Evolutionary conservation across 176 grass and related monocot genomes (phyloP).

Genomic region (Chloris gayana): DNA sequence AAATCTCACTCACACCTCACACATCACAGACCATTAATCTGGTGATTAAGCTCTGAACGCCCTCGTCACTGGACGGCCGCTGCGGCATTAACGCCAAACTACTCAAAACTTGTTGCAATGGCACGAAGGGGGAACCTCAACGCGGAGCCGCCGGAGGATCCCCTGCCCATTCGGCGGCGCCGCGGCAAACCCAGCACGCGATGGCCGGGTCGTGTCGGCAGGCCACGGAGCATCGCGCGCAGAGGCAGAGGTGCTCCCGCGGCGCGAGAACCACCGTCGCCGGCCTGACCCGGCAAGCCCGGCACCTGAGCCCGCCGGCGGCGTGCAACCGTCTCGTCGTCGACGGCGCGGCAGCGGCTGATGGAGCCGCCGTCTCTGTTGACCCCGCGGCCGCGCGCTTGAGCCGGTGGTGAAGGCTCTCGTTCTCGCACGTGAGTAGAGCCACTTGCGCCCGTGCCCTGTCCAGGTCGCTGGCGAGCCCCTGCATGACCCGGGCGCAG

Average conservation of each 20-base stretch:
- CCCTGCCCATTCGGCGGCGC: not conserved
- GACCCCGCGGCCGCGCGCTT: not conserved
- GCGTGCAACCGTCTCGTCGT: not conserved
- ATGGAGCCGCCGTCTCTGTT: not conserved
- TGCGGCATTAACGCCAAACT: not conserved
- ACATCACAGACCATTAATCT: too few species aligned
- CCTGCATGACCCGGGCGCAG: not conserved
- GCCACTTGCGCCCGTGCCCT: slow-evolving; percentile 14
- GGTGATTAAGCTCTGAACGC: not conserved
- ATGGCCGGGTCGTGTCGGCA: not conserved
- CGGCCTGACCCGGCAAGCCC: not conserved
- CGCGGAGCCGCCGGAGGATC: not conserved
- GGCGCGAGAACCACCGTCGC: not conserved
- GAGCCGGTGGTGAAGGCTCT: slow-evolving; percentile 17
- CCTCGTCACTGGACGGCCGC: not conserved
- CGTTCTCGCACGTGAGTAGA: slow-evolving; percentile 22
- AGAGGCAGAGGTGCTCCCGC: slow-evolving; percentile 13
- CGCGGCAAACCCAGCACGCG: slow-evolving; percentile 1
- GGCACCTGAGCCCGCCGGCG: not conserved
- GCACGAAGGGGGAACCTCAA: not conserved
- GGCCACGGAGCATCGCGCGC: not conserved
- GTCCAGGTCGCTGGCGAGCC: not conserved
- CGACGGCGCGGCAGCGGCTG: not conserved
- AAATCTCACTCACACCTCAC: too few species aligned
- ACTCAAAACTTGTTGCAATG: not conserved